Evolutionary conservation across 1,284 basidiomycete genomes (phyloP), one percentile per base, ranked within the genome.

Genomic region (Agaricales sp.): DNA sequence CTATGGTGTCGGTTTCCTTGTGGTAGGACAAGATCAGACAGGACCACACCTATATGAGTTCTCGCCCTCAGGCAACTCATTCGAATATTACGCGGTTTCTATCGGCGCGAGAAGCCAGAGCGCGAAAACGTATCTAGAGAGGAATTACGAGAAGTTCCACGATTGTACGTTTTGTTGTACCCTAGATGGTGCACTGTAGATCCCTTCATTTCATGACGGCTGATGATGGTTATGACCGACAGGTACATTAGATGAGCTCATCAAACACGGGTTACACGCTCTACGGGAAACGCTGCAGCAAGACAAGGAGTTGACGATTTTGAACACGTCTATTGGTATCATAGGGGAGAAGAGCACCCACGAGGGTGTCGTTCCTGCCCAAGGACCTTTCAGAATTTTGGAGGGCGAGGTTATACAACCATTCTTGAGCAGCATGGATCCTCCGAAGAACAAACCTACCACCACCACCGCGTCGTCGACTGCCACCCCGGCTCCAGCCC

Each of bases 1-100:
- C 3, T 99, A 99, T 61, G 96, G 96, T 64, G 96, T 99, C 4
- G 96, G 96, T 20, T 97, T 99, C 76, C 83, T 99, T 50, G 93
- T 99, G 56, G 89, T 96, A 58, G 96, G 96, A 4, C 82, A 90
- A 61, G 96, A 99, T 68, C 85, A 91, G 61, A 83, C 86, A 23
- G 96, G 96, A 1, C 94, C 96, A 8, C 96, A 99, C 67, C 80
- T 99, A 44, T 97, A 92, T 68, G 96, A 99, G 67, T 99, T 99
- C 71, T 93, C 91, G 1, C 96, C 96, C 0, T 90, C 94, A 0
- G 96, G 96, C 22, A 96, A 92, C 62, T 92, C 92, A 46, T 97
- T 95, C 64, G 96, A 99, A 67, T 99, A 98, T 71, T 93, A 86
- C 63, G 96, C 96, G 43, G 96, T 98, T 82, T 94, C 92, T 23